A percentile compares a stretch with the other conserved stretches of the same genome.
phyloP scores from a whole-genome alignment of 1,284 basidiomycete genomes.

The Wolfiporia cocos region DNA sequence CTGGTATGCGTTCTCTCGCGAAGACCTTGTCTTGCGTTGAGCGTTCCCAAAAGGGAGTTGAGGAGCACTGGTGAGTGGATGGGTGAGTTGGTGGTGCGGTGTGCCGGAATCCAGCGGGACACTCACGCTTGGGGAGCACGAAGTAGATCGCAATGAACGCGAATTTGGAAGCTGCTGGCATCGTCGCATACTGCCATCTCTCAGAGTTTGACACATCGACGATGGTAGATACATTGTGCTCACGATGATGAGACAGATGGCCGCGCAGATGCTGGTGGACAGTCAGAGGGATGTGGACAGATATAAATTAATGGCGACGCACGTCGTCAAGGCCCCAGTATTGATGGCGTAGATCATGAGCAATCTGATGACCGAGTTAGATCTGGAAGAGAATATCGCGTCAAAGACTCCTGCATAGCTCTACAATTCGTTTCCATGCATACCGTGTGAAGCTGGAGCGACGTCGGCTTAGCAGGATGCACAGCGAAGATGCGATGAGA shows the following conservation, averaged over 20 bases:
- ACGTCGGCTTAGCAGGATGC: not conserved
- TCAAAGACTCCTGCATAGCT: not conserved
- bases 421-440: not conserved
- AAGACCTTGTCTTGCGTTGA: constrained; percentile 2
- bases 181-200: not conserved
- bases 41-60: constrained; percentile 2
- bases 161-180: not conserved
- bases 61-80: not conserved
- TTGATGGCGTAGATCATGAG: constrained; percentile 6
- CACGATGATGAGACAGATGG: constrained; percentile 3
- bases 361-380: constrained; percentile 2
- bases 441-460: constrained; percentile 2
- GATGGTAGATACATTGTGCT: not conserved
- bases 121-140: constrained; percentile 5
- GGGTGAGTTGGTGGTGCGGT: not conserved
- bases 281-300: not conserved
- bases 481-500: constrained; percentile 1
- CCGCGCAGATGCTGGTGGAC: constrained; percentile 1
- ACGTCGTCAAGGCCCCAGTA: constrained; percentile 4
- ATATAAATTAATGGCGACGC: not conserved
- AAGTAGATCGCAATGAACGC: constrained; percentile 4
- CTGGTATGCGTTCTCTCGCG: not conserved
- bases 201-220: not conserved
- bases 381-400: not conserved
- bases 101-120: not conserved